These are phyloP conservation scores for Peterozyma toletana DNA, from an alignment of 805 yeast species.

Conservation along the genomic window DNA sequence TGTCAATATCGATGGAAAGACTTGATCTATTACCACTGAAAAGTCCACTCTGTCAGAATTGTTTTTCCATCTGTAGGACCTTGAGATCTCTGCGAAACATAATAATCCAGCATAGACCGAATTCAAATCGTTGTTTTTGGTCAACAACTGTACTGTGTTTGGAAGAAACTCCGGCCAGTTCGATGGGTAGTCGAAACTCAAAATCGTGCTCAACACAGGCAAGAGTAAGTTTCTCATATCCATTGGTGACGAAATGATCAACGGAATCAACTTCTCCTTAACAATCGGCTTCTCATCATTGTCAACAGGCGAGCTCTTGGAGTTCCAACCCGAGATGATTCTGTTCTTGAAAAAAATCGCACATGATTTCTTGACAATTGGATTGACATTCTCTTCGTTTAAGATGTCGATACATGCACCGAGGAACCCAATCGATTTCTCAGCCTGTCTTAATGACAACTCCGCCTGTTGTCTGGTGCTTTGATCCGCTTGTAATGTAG, in stretches of 20 bases:
- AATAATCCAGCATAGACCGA: constrained; percentile 59
- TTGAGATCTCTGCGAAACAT: constrained; percentile 67
- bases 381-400: constrained; percentile 40
- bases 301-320: constrained; percentile 13
- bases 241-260: constrained; percentile 44
- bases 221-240: constrained; percentile 36
- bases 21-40: constrained; percentile 51
- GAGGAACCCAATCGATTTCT: constrained; percentile 61
- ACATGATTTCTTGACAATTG: constrained; percentile 64
- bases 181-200: constrained; percentile 30
- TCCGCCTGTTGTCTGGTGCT: constrained; percentile 64
- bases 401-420: constrained; percentile 80
- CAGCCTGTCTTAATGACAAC: constrained; percentile 48
- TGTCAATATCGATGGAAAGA: constrained; percentile 62
- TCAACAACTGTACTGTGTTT: constrained; percentile 36
- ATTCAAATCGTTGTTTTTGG: constrained; percentile 31
- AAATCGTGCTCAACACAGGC: constrained; percentile 47
- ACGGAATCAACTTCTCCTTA: constrained; percentile 59
- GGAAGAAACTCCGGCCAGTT: constrained; percentile 53
- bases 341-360: constrained; percentile 84
- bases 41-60: constrained; percentile 49
- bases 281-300: constrained; percentile 70
- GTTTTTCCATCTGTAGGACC: constrained; percentile 71
- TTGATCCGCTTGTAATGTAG: constrained; percentile 67
- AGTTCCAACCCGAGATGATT: constrained; percentile 58